phyloP scores from a whole-genome alignment of 495 filamentous ascomycete species.

The Penicillium cinerascens region DNA sequence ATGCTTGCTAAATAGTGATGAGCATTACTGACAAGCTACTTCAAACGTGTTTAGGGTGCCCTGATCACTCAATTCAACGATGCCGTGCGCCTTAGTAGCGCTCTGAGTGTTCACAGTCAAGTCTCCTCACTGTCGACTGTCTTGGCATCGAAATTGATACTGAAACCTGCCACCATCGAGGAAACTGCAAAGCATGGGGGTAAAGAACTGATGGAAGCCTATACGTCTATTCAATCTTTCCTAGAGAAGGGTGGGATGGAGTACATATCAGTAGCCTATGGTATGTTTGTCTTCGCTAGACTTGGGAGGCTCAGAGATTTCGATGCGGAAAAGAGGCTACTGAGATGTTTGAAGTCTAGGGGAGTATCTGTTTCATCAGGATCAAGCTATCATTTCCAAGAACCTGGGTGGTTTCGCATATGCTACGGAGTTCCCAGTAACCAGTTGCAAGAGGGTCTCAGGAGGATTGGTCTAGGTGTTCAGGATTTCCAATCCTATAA shows the following conservation, averaged over 20 bases:
- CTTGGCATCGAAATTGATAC: background rate
- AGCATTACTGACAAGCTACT: too few species aligned
- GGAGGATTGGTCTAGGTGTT: background rate
- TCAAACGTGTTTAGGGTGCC: background rate
- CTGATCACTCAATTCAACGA: background rate
- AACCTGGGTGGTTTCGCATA: background rate
- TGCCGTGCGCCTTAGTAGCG: background rate
- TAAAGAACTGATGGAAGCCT: background rate
- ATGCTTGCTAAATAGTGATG: too few species aligned
- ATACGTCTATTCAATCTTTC: background rate
- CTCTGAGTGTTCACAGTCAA: background rate
- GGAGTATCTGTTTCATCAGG: background rate
- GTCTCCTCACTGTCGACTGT: background rate
- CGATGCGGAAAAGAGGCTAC: too few species aligned
- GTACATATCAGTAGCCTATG: background rate
- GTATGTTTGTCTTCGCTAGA: background rate
- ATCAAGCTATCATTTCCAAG: background rate
- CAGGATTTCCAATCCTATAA: too few species aligned
- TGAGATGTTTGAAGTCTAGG: background rate
- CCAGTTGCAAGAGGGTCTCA: background rate
- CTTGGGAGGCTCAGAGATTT: too few species aligned
- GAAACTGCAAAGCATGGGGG: too few species aligned
- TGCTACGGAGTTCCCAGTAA: background rate
- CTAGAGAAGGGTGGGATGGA: background rate
- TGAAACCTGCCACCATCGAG: too few species aligned